These are phyloP conservation scores for Gentiana straminea DNA, from an alignment of 257 asterid genomes.

Conservation along the genomic window DNA sequence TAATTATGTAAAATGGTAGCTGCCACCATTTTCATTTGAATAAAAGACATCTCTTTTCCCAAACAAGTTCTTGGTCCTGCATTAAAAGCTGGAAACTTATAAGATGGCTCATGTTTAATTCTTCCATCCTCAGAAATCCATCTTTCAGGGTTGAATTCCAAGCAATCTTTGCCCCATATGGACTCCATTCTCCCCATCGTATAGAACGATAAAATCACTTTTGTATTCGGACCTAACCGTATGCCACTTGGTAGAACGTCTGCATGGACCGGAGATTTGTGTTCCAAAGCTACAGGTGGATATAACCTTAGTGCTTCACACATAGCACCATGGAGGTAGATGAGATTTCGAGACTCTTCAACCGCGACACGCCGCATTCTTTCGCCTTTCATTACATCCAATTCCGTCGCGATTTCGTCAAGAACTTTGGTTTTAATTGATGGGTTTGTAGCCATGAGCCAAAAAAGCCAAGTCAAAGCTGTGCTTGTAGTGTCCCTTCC, in stretches of 20 bases:
- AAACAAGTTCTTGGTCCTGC: constrained; percentile 51
- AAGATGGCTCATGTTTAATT: constrained; percentile 37
- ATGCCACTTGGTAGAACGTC: constrained; percentile 39
- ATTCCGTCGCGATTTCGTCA: not conserved
- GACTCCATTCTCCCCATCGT: constrained; percentile 39
- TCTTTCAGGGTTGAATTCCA: constrained; percentile 42
- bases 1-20: constrained; percentile 51
- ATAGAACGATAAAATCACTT: constrained; percentile 25
- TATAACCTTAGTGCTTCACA: constrained; percentile 38
- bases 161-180: constrained; percentile 36
- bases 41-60: constrained; percentile 56
- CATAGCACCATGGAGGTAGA: constrained; percentile 34
- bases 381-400: constrained; percentile 2
- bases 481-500: constrained; percentile 8
- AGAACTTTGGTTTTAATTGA: not conserved
- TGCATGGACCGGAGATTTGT: constrained; percentile 26
- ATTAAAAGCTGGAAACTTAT: constrained; percentile 38
- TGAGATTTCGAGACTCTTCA: constrained; percentile 24
- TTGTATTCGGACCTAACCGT: constrained; percentile 20
- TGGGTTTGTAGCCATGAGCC: constrained; percentile 3
- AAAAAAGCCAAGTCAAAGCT: constrained; percentile 1
- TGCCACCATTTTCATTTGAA: constrained; percentile 37
- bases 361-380: constrained; percentile 23
- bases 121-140: constrained; percentile 36
- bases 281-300: constrained; percentile 43